Base-by-base conservation (phyloP, 2,329 filamentous ascomycete genomes). In the Remersonia thermophila region DNA sequence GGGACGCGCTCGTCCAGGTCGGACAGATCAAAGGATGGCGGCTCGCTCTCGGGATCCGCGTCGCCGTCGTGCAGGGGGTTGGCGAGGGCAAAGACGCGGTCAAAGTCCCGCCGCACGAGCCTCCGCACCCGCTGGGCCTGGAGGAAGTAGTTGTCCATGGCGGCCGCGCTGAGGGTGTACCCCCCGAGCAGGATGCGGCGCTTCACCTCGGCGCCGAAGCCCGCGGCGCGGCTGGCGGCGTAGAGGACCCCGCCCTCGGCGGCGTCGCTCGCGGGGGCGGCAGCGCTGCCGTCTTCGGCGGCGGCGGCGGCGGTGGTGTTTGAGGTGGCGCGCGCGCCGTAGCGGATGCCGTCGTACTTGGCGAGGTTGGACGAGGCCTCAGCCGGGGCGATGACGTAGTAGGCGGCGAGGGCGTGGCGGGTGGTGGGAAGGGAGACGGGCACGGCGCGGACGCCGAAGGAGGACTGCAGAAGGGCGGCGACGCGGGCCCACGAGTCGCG, bases 341-440 rank as follows among this genome's bases (percentile, higher is more conserved):
- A 98, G 9, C 91, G 80, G n/a, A 96, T 76, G 14, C 91, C 91
- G 51, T 98, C 93, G 56, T 95, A 98, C 56, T 93, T 95, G 39
- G 91, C 84, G 2, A 98, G 73, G 51, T 98, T 98, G 12, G 89
- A 96, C 1, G 85, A 85, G 3, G 91, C 91, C 60, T 98, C 91
- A 12, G 91, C 89, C 0, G 91, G 85, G 1, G 91, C 93, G 38
- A 98, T 77, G 38, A 98, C 73, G 57, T 98, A 98, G 63, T 98
- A 98, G 25, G 91, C 83, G 14, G 86, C 83, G 1, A 98, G 72
- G 0, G 91, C 89, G 47, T 83, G 78, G 43, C 76, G 80, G 1
- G 89, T 98, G 1, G 79, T 75, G 0, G 89, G 87, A 4, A 98
- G 67, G 2, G 80, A 84, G 12, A 96, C 72, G 2, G 82, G 72